A percentile compares a stretch with the other conserved stretches of the same genome.
Evolutionary conservation across 1,284 basidiomycete species (phyloP).

Genomic region (Apiotrichum laibachii): DNA sequence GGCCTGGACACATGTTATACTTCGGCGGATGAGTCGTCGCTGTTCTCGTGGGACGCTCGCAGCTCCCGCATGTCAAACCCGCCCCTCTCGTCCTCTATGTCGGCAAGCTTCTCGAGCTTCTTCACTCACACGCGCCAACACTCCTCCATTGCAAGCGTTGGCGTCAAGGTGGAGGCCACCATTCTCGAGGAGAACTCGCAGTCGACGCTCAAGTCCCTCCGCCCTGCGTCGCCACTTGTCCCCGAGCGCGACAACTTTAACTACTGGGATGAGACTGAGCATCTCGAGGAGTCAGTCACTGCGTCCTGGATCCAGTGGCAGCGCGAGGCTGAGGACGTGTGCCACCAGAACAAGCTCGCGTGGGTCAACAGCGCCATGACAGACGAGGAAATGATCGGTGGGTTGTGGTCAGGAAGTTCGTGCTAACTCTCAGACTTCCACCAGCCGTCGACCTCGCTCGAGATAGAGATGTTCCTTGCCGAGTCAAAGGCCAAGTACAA

Average conservation of each 20-base stretch:
- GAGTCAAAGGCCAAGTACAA: slow-evolving; percentile 34
- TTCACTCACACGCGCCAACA: slow-evolving; percentile 35
- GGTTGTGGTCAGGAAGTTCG: not conserved
- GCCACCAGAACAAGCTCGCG: slow-evolving; percentile 19
- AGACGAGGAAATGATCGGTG: not conserved
- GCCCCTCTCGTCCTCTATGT: slow-evolving; percentile 3
- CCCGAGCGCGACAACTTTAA: not conserved
- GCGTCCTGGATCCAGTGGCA: slow-evolving; percentile 28
- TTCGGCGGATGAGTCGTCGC: slow-evolving; percentile 31
- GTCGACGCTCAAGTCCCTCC: slow-evolving; percentile 23
- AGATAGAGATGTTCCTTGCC: slow-evolving; percentile 36
- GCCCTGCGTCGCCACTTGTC: not conserved
- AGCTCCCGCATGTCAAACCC: slow-evolving; percentile 23
- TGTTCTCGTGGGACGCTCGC: slow-evolving; percentile 36
- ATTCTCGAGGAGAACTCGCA: slow-evolving; percentile 43
- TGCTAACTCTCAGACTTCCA: not conserved
- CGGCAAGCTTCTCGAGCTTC: slow-evolving; percentile 3
- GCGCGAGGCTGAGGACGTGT: slow-evolving; percentile 35
- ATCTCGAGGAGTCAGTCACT: slow-evolving; percentile 11
- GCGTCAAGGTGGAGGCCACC: slow-evolving; percentile 34
- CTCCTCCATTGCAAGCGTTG: slow-evolving; percentile 26
- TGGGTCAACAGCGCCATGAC: slow-evolving; percentile 22
- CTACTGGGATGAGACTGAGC: not conserved
- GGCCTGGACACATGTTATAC: slow-evolving; percentile 36
- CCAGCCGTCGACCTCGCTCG: not conserved